Base-by-base conservation (phyloP, 164 flowering plant genomes). In the Magnolia kwangsiensis region DNA sequence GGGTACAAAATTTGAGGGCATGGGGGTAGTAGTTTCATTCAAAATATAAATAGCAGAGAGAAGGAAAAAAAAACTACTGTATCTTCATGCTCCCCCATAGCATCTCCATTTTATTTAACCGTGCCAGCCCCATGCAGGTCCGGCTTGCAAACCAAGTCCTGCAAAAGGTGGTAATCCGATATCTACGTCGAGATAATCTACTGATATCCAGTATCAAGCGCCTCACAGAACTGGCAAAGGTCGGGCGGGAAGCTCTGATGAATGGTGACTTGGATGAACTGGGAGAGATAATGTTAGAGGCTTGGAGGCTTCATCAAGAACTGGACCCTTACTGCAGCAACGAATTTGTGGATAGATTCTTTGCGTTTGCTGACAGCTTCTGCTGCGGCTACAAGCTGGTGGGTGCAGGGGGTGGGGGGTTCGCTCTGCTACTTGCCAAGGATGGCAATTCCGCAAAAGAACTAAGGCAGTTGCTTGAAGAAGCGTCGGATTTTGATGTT, bases 371-470 rank as follows among this genome's bases (percentile, higher is more conserved):
- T 19, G 88, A 86, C 31, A 84, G 81, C n/a, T 94, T 82, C 76
- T 96, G 99, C 84, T 86, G 89, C 67, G 99, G 98, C 27, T 94
- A 90, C 88, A 96, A 96, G 87, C 98, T 96, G 51, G 98, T 94
- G 1, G 99, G 99, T 61, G 98, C 98, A 71, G 98, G 99, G 50
- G 98, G 99, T 29, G 99, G 99, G 3, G 98, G 99, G n/a, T 96
- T 94, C 76, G 98, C 98, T 0, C 75, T 94, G 79, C 79, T 96
- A 70, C 90, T 96, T 11, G 90, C 93, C 67, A 91, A 87, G 83
- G 85, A 84, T 82, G 84, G 79, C 8, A 80, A 80, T n/a, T 67
- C 68, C 50, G 93, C 98, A 9, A 78, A 75, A 68, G 84, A 87
- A 77, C 82, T 94, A 63, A 84, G 82, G 77, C 78, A 75, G 45